These are phyloP conservation scores for Syncephalis plumigaleata DNA, from an alignment of 371 early-diverging fungal genomes.

Conservation along the genomic window DNA sequence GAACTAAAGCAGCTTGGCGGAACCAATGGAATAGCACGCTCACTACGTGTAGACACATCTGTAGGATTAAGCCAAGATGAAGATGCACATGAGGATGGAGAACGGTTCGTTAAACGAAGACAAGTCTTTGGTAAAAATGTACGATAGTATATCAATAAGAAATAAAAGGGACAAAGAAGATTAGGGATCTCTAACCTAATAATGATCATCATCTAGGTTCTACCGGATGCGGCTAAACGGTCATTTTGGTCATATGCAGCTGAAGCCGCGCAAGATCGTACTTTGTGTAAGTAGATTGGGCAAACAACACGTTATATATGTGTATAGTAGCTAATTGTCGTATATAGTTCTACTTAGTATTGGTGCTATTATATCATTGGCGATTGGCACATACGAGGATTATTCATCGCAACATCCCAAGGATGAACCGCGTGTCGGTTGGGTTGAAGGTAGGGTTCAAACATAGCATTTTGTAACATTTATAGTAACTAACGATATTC, in stretches of 20 bases:
- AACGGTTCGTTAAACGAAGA: constrained; percentile 36
- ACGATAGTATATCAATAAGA: not conserved
- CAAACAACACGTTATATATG: constrained; percentile 1
- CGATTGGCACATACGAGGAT: constrained; percentile 54
- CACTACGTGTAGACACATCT: constrained; percentile 38
- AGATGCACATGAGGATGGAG: constrained; percentile 12
- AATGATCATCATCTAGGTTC: constrained; percentile 9
- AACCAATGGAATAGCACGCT: constrained; percentile 27
- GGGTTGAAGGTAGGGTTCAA: constrained; percentile 19
- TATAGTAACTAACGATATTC: constrained; percentile 2
- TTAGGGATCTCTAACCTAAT: no score
- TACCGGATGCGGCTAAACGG: constrained; percentile 43
- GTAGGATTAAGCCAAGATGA: constrained; percentile 49
- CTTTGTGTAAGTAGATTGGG: constrained; percentile 30
- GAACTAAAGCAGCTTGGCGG: constrained; percentile 51
- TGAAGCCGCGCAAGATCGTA: constrained; percentile 48
- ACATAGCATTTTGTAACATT: not conserved
- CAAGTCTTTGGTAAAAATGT: constrained; percentile 39
- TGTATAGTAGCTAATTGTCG: not conserved
- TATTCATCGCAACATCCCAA: constrained; percentile 34
- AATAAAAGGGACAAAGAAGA: no score
- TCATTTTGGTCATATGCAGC: constrained; percentile 38
- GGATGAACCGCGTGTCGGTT: constrained; percentile 42
- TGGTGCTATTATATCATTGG: constrained; percentile 60
- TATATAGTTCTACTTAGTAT: constrained; percentile 36